Evolutionary conservation across 495 filamentous ascomycete species (phyloP).

Genomic region (Cercophora newfieldiana): DNA sequence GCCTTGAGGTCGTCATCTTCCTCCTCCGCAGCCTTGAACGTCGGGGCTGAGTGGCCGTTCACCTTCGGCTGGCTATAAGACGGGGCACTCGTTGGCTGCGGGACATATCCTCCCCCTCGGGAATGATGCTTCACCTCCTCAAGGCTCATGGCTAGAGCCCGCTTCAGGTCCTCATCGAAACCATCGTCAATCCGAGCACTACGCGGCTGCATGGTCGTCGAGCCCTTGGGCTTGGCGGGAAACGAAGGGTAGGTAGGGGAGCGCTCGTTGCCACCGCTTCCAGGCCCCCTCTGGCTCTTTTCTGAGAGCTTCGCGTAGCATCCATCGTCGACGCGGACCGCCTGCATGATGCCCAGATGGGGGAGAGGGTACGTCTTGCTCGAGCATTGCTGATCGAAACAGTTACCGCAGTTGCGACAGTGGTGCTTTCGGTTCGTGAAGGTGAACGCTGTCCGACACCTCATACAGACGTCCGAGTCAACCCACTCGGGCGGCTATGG

Average conservation of each 20-base stretch:
- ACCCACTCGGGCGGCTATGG: conserved; percentile 91
- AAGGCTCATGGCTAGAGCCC: conserved; percentile 91
- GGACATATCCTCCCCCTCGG: conserved; percentile 35
- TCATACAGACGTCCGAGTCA: conserved; percentile 98
- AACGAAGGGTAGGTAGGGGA: conserved; percentile 37
- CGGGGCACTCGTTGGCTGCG: conserved; percentile 41
- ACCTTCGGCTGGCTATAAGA: conserved; percentile 30
- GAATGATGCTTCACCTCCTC: conserved; percentile 79
- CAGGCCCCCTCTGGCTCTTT: conserved; percentile 47
- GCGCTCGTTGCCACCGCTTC: conserved; percentile 29
- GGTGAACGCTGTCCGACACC: conserved; percentile 90
- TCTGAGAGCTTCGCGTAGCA: conserved; percentile 89
- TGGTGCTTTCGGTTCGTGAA: conserved; percentile 99
- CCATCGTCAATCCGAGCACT: conserved; percentile 76
- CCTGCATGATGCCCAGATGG: conserved; percentile 85
- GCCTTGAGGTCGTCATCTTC: conserved; percentile 94
- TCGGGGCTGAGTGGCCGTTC: conserved; percentile 43
- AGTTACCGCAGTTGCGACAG: conserved; percentile 95
- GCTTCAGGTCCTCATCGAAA: conserved; percentile 93
- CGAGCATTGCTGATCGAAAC: conserved; percentile 92
- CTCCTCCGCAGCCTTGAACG: conserved; percentile 60
- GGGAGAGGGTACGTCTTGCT: conserved; percentile 85
- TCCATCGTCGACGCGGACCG: conserved; percentile 95
- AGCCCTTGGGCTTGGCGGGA: conserved; percentile 40
- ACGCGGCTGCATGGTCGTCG: conserved; percentile 79